phyloP scores from a whole-genome alignment of 306 rosid species.

The Lathyrus aphaca region DNA sequence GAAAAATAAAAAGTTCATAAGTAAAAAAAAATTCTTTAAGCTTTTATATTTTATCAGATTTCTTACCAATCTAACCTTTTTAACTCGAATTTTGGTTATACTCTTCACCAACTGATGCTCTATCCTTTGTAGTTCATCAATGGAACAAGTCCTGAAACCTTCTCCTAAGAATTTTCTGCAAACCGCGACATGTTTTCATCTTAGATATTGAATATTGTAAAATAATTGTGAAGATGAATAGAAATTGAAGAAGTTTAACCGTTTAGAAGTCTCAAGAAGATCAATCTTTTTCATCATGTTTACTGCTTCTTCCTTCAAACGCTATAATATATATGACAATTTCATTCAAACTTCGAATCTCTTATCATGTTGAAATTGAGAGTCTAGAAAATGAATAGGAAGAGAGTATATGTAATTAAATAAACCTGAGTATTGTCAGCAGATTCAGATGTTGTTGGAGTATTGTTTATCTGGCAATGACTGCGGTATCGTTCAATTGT shows the following conservation, averaged over 20 bases:
- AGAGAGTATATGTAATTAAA: not conserved
- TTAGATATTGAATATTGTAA: not conserved
- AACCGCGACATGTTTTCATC: not conserved
- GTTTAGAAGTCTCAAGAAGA: constrained; percentile 69
- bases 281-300: constrained; percentile 72
- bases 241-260: constrained; percentile 46
- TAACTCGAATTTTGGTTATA: constrained; percentile 53
- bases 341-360: constrained; percentile 1
- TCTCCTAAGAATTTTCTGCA: constrained; percentile 75
- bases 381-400: not conserved
- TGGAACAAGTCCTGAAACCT: constrained; percentile 57
- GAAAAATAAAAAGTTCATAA: constrained; percentile 27
- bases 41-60: not conserved
- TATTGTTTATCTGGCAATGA: not conserved
- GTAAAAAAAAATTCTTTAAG: not conserved
- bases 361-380: not conserved
- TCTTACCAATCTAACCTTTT: constrained; percentile 55
- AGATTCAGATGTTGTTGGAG: not conserved
- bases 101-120: constrained; percentile 78
- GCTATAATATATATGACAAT: constrained; percentile 51
- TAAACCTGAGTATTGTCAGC: not conserved
- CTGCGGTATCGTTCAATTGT: not conserved
- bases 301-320: constrained; percentile 65
- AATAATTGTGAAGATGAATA: not conserved
- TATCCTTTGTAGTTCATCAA: constrained; percentile 66